These are phyloP conservation scores for Gossypium trilobum DNA, from an alignment of 441 rosid genomes.

Conservation along the genomic window DNA sequence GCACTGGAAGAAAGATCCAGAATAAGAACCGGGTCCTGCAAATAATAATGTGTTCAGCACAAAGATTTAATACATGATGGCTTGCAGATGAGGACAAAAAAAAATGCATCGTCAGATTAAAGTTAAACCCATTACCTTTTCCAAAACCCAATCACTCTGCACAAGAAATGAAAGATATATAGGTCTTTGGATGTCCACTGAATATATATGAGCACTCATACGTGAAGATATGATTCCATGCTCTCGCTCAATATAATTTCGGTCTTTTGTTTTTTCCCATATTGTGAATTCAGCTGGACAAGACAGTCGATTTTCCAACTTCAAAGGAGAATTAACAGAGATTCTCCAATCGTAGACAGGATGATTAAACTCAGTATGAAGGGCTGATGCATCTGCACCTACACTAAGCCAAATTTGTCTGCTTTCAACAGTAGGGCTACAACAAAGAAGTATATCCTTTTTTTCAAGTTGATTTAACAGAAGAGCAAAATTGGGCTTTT, in stretches of 20 bases:
- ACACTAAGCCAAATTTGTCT: slow-evolving; percentile 80
- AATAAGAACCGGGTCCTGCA: slow-evolving; percentile 77
- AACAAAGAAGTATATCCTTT: slow-evolving; percentile 77
- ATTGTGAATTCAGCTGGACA: slow-evolving; percentile 76
- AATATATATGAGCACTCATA: slow-evolving; percentile 51
- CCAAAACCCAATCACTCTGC: slow-evolving; percentile 89
- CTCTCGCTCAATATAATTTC: slow-evolving; percentile 58
- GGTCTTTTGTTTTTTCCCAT: slow-evolving; percentile 82
- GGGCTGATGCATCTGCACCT: slow-evolving; percentile 85
- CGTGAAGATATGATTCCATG: slow-evolving; percentile 61
- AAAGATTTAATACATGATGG: not conserved
- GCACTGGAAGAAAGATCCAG: slow-evolving; percentile 52
- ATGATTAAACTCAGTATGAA: slow-evolving; percentile 77
- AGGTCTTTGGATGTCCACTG: slow-evolving; percentile 72
- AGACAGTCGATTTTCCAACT: slow-evolving; percentile 92
- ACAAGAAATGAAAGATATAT: slow-evolving; percentile 65
- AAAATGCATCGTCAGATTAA: slow-evolving; percentile 12
- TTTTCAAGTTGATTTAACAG: slow-evolving; percentile 80
- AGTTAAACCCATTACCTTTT: slow-evolving; percentile 51
- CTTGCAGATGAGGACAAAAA: slow-evolving; percentile 4
- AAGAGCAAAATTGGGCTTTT: slow-evolving; percentile 40
- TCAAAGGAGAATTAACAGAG: slow-evolving; percentile 77
- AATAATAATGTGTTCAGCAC: slow-evolving; percentile 12
- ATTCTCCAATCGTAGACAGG: slow-evolving; percentile 98
- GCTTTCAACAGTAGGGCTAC: slow-evolving; percentile 48